Conservation (phyloP, 306 rosid genomes). For the Mimosa bimucronata region DNA sequence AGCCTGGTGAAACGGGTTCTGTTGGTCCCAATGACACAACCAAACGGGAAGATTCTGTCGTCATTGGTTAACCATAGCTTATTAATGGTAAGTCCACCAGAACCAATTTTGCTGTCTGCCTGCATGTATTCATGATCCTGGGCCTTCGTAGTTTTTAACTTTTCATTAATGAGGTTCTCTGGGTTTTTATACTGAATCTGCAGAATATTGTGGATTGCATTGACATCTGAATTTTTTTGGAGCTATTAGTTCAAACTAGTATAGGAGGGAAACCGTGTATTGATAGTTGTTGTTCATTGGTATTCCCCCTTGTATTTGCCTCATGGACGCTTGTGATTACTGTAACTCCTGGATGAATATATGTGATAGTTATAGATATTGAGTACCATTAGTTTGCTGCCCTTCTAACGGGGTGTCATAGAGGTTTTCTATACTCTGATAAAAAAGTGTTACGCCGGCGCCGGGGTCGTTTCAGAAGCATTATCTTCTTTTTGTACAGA, state of each 20-base stretch:
- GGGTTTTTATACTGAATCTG: conserved; percentile 39
- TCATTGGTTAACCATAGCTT: conserved; percentile 49
- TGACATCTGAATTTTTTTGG: conserved; percentile 34
- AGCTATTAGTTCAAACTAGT: conserved; percentile 36
- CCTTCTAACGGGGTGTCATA: too few species aligned
- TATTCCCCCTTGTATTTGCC: not conserved
- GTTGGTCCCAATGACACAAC: conserved; percentile 48
- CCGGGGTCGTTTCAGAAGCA: too few species aligned
- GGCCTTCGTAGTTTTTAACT: conserved; percentile 14
- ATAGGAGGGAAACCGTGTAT: conserved; percentile 29
- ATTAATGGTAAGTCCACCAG: conserved; percentile 35
- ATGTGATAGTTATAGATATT: conserved; percentile 13
- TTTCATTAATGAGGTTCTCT: conserved; percentile 32
- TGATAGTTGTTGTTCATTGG: conserved; percentile 29
- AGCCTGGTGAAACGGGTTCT: conserved; percentile 50
- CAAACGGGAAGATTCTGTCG: conserved; percentile 48
- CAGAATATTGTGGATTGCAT: conserved; percentile 33
- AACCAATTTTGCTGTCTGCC: conserved; percentile 41
- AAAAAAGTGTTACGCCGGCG: not conserved
- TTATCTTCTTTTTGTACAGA: conserved; percentile 28
- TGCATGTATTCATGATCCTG: conserved; percentile 28
- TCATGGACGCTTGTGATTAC: not conserved
- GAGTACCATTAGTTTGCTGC: not conserved
- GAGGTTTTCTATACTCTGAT: conserved; percentile 6
- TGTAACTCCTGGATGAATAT: conserved; percentile 25